Evolutionary conservation across 495 filamentous ascomycete genomes (phyloP).

Genomic region (Tuber aestivum): DNA sequence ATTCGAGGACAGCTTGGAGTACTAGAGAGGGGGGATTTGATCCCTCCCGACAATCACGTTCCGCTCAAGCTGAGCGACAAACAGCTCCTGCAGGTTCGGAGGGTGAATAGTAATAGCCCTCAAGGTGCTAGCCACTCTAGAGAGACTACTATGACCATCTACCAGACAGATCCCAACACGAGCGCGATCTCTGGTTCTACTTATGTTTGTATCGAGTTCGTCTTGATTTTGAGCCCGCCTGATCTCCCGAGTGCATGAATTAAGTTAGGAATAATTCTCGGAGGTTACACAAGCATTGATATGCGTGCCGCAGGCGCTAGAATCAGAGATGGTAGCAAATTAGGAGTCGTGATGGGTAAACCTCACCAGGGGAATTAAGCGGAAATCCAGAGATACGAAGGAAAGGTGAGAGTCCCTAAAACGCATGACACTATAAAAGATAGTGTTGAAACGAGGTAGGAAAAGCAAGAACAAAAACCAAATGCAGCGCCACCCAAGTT

Average conservation of each 20-base stretch:
- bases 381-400: not conserved
- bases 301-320: not conserved
- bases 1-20: conserved; percentile 63
- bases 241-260: not conserved
- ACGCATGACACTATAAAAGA: no score
- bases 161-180: not conserved
- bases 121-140: not conserved
- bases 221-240: not conserved
- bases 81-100: not conserved
- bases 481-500: not conserved
- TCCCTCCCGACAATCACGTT: not conserved
- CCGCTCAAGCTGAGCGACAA: not conserved
- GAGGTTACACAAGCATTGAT: not conserved
- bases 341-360: no score
- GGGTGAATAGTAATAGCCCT: not conserved
- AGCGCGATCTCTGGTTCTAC: not conserved
- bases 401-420: not conserved
- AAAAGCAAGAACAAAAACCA: not conserved
- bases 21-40: conserved; percentile 40
- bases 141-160: not conserved
- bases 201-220: not conserved
- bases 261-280: not conserved
- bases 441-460: not conserved
- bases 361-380: not conserved
- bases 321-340: not conserved